phyloP scores from a whole-genome alignment of 176 grass and related monocot species.

The Avena insularis region DNA sequence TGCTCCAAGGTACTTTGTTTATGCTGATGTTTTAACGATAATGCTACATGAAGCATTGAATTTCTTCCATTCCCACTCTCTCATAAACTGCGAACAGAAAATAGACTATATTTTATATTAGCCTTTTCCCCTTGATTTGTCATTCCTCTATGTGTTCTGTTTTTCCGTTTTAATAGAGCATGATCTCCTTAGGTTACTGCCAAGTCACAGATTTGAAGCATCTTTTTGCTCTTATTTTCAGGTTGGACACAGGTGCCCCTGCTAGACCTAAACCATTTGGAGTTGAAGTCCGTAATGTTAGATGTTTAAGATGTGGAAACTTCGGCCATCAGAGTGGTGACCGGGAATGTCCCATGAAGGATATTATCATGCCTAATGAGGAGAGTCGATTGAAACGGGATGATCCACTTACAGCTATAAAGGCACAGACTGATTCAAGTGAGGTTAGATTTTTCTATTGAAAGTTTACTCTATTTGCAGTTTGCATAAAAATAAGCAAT shows the following conservation, averaged over 20 bases:
- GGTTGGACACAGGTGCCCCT: conserved; percentile 91
- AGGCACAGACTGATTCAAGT: conserved; percentile 75
- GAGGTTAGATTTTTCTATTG: conserved; percentile 62
- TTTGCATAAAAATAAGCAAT: conserved; percentile 34
- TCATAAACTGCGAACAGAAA: conserved; percentile 6
- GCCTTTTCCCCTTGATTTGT: not conserved
- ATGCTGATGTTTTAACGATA: conserved; percentile 9
- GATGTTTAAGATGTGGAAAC: conserved; percentile 91
- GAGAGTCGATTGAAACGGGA: conserved; percentile 95
- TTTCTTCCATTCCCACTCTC: not conserved
- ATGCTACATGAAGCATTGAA: not conserved
- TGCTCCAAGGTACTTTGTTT: conserved; percentile 77
- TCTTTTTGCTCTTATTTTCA: conserved; percentile 39
- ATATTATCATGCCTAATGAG: conserved; percentile 97
- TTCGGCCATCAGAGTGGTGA: conserved; percentile 95
- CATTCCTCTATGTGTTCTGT: not conserved
- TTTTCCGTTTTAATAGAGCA: not conserved
- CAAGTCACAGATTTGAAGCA: not conserved
- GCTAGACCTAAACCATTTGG: conserved; percentile 87
- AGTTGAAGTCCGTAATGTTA: conserved; percentile 91
- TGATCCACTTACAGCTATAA: conserved; percentile 95
- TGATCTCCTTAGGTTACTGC: not conserved
- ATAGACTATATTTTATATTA: not conserved
- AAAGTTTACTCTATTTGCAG: conserved; percentile 9
- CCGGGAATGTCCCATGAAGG: conserved; percentile 90